phyloP scores from a whole-genome alignment of 2,329 filamentous ascomycete species.

The Magnaporthales sp. region DNA sequence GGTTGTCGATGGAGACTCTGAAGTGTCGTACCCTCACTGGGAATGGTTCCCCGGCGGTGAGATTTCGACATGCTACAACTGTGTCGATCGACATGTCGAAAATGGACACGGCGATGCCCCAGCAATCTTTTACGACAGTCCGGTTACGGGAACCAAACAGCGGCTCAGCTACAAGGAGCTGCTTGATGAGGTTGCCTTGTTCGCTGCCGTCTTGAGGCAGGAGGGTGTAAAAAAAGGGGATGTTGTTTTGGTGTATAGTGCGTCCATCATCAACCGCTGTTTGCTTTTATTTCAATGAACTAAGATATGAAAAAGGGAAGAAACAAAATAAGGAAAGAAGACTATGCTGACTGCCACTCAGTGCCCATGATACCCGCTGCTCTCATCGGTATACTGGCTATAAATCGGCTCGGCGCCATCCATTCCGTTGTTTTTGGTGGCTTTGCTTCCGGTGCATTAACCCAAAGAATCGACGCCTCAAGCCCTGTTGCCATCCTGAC shows the following conservation, averaged over 20 bases:
- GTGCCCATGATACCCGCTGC: slow-evolving; percentile 95
- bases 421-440: slow-evolving; percentile 92
- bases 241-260: slow-evolving; percentile 84
- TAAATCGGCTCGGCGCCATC: slow-evolving; percentile 73
- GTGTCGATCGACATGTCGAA: slow-evolving; percentile 79
- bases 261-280: slow-evolving; percentile 18
- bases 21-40: slow-evolving; percentile 63
- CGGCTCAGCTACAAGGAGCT: slow-evolving; percentile 68
- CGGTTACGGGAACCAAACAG: slow-evolving; percentile 66
- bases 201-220: slow-evolving; percentile 74
- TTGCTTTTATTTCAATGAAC: background rate
- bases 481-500: slow-evolving; percentile 71
- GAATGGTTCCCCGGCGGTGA: slow-evolving; percentile 84
- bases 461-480: slow-evolving; percentile 81
- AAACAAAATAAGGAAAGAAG: background rate
- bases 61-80: slow-evolving; percentile 89
- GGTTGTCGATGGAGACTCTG: slow-evolving; percentile 24
- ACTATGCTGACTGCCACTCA: slow-evolving; percentile 19
- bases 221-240: slow-evolving; percentile 77
- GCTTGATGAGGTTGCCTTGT: slow-evolving; percentile 68
- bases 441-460: slow-evolving; percentile 72
- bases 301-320: background rate
- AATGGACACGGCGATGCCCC: slow-evolving; percentile 64
- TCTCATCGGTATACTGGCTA: slow-evolving; percentile 76
- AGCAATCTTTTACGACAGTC: slow-evolving; percentile 82